Conservation (phyloP, 768 basidiomycete species). For the Hygrophorus russula region DNA sequence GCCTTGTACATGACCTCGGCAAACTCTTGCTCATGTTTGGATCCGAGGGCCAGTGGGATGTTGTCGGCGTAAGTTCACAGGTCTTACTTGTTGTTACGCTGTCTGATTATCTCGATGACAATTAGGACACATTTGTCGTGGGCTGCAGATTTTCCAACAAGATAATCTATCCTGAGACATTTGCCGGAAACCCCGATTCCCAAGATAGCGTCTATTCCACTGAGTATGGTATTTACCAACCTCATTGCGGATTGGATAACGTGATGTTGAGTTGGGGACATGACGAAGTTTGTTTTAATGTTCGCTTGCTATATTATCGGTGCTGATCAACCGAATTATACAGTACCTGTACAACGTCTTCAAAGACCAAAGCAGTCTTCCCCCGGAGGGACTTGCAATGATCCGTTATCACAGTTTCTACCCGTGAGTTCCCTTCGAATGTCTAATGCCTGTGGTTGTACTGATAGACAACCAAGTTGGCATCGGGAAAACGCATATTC, state of each 20-base stretch:
- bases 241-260: conserved; percentile 74
- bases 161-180: conserved; percentile 73
- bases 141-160: conserved; percentile 82
- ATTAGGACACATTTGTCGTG: conserved; percentile 49
- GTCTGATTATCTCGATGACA: conserved; percentile 9
- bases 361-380: conserved; percentile 73
- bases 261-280: conserved; percentile 90
- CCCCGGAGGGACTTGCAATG: conserved; percentile 79
- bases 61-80: conserved; percentile 59
- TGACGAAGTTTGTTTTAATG: conserved; percentile 63
- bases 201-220: conserved; percentile 57
- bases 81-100: not conserved
- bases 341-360: conserved; percentile 80
- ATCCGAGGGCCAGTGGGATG: conserved; percentile 89
- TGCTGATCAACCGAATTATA: not conserved
- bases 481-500: conserved; percentile 81
- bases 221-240: conserved; percentile 64
- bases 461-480: conserved; percentile 35
- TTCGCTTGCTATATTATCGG: conserved; percentile 4
- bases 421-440: conserved; percentile 34
- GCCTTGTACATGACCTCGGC: conserved; percentile 82
- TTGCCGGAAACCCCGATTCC: conserved; percentile 61
- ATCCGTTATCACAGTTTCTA: conserved; percentile 94
- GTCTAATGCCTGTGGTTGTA: not conserved
- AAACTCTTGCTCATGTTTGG: conserved; percentile 80